Percentiles rank a stretch among this genome's conserved stretches.
Conservation (phyloP, 169 alveolate species). For the Theileria annulata region DNA sequence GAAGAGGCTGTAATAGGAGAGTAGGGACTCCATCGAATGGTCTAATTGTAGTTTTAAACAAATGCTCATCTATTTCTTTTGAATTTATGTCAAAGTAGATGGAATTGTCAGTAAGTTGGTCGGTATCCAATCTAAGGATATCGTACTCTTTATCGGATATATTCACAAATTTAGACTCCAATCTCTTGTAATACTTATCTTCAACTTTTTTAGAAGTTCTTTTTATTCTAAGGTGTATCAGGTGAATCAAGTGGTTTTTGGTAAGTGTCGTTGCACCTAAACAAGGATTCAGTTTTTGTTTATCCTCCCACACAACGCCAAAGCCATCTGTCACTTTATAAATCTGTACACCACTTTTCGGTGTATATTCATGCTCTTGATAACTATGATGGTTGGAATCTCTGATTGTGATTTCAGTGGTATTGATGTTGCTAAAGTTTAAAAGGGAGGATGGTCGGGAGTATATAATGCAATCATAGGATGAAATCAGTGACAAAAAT, state of each 20-base stretch:
- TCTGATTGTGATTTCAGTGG: neutral
- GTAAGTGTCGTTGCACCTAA: neutral
- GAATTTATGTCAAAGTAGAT: slow-evolving; percentile 4
- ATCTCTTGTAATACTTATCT: slow-evolving; percentile 3
- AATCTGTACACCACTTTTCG: slow-evolving; percentile 14
- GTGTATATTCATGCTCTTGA: slow-evolving; percentile 13
- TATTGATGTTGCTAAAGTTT: neutral
- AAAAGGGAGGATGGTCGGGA: neutral
- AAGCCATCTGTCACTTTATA: slow-evolving; percentile 1
- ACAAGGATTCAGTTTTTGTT: slow-evolving; percentile 6
- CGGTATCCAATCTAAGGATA: slow-evolving; percentile 3
- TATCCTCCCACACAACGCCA: slow-evolving; percentile 15
- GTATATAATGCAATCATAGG: neutral
- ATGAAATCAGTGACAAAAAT: neutral
- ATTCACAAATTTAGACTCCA: neutral
- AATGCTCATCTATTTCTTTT: neutral
- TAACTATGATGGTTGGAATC: neutral
- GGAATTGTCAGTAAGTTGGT: neutral
- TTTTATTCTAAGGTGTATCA: slow-evolving; percentile 5
- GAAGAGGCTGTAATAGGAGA: slow-evolving; percentile 3
- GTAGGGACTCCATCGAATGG: neutral
- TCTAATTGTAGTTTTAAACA: neutral
- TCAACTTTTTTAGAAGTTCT: neutral
- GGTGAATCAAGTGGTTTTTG: neutral
- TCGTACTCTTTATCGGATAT: slow-evolving; percentile 7